Evolutionary conservation across 345 rosid species (phyloP), one percentile per base, ranked within the genome.

Genomic region (Salix brachista): DNA sequence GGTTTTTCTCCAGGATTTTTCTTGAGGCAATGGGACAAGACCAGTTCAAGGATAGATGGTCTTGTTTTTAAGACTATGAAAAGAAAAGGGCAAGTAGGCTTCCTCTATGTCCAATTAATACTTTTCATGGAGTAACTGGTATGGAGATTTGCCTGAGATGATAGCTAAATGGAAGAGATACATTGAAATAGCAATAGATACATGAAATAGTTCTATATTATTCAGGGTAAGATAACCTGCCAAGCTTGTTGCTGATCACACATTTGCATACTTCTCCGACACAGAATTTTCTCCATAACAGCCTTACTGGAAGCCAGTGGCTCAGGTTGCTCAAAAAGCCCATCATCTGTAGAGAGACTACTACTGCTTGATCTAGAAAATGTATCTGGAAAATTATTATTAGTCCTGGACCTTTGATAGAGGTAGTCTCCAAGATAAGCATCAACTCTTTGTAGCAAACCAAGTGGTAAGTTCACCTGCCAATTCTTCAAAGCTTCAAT

Each of bases 311-410:
- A 84, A 70, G 88, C 79, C 66, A 78, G 73, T 19, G 84, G 87
- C 64, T 88, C 94, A 34, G 86, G 89, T 76, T 85, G 94, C 82
- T 91, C 97, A 83, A 86, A 87, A 80, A 88, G 87, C 65, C 88
- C 89, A 80, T 94, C 97, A 68, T 90, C 93, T 36, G 89, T 75
- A 70, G 88, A 83, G 54, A 89, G 76, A 80, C 91, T 91, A 70
- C 89, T 75, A 19, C 76, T 81, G 82, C 86, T 91, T 75, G 89
- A 87, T 88, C 92, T 87, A 32, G 94, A 86, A 77, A 82, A 76
- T 76, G 89, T 80, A 76, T 85, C 85, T 26, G 80, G 83, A 82
- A 75, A 79, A 62, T 74, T 77, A 72, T 81, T 88, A 34, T 67
- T 73, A 67, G 65, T 86, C 81, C 78, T 87, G 54, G 89, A 84